Evolutionary conservation across 768 basidiomycete genomes (phyloP).

Genomic region (Tricholoma terreum): DNA sequence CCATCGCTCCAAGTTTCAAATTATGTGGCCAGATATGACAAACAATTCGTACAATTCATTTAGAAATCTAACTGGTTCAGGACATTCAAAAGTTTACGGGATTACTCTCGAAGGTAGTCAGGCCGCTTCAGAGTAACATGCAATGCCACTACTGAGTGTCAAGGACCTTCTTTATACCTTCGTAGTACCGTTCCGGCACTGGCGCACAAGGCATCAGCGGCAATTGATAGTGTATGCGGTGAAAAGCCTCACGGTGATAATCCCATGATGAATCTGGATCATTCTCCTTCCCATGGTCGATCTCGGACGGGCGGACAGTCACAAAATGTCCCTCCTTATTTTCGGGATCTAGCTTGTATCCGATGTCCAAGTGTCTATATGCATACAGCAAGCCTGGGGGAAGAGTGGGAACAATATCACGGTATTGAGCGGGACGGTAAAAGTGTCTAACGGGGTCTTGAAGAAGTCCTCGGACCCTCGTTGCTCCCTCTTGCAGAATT

Average conservation of each 20-base stretch:
- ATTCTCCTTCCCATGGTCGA: neutral
- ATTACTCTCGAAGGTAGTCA: neutral
- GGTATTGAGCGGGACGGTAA: neutral
- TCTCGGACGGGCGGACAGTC: neutral
- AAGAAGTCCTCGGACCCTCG: neutral
- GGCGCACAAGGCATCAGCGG: neutral
- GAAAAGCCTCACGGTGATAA: neutral
- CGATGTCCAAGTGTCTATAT: neutral
- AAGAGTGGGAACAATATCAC: neutral
- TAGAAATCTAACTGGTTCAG: neutral
- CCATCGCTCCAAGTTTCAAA: too few species aligned
- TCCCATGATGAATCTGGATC: neutral
- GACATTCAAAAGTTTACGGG: neutral
- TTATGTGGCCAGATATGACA: too few species aligned
- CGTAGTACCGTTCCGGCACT: neutral
- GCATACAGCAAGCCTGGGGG: neutral
- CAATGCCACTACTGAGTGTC: neutral
- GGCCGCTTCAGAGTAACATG: neutral
- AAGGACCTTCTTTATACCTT: neutral
- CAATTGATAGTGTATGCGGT: neutral
- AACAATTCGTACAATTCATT: neutral
- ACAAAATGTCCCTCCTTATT: neutral
- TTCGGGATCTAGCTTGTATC: neutral
- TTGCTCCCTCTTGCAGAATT: neutral
- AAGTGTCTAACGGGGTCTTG: neutral